phyloP scores from a whole-genome alignment of 176 grass and related monocot species.

The Secale cereale region DNA sequence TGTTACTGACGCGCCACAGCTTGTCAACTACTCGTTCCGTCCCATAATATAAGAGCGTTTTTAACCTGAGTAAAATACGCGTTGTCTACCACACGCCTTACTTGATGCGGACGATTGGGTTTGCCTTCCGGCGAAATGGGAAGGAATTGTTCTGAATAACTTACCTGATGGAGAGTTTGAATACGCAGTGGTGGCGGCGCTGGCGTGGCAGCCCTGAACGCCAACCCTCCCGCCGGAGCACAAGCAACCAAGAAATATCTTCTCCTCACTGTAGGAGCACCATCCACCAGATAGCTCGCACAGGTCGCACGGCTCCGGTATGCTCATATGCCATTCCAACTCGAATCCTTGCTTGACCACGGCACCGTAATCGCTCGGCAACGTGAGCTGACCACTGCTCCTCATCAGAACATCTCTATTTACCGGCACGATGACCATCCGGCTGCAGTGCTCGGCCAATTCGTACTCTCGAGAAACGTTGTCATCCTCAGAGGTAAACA shows the following conservation, averaged over 20 bases:
- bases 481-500: fast-evolving
- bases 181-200: background rate
- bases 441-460: fast-evolving
- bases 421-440: background rate
- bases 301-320: fast-evolving
- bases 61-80: no score
- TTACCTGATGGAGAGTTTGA: background rate
- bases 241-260: constrained; percentile 5
- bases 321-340: background rate
- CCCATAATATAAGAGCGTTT: no score
- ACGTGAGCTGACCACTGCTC: fast-evolving
- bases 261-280: background rate
- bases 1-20: no score
- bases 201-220: background rate
- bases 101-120: no score
- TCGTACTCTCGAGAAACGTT: fast-evolving
- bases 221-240: constrained; percentile 9
- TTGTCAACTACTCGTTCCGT: no score
- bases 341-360: constrained; percentile 17
- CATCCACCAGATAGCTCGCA: background rate
- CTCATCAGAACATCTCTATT: fast-evolving
- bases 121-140: no score
- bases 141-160: background rate
- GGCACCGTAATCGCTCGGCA: background rate
- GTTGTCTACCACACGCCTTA: no score